Base-by-base conservation (phyloP, 2,329 filamentous ascomycete species). In the Pyrenophora seminiperda region DNA sequence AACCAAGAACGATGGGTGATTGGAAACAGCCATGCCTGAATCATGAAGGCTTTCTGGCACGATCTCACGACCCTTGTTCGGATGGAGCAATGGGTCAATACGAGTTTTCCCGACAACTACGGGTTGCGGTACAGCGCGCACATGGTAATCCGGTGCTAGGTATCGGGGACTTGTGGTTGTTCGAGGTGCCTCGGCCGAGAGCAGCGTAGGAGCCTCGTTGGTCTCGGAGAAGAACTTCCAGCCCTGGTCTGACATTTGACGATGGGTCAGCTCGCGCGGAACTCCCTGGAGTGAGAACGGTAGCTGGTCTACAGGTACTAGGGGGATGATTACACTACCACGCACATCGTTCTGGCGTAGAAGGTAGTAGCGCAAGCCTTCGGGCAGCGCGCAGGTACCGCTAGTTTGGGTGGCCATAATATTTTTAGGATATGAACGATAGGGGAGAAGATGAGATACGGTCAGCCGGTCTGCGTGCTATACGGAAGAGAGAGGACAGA, bases 301-400 rank as follows among this genome's bases (percentile, higher is more conserved):
- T 3, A 79, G 66, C 56, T 77, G 75, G 44, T 79, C 76, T 5
- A 66, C 69, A 14, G 76, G 73, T 11, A 78, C 62, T 3, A 79
- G 61, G 4, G 76, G 75, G 0, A 77, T 68, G 41, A 73, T 61
- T 7, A 57, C 50, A 10, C 69, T 67, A 22, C 53, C 46, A 18
- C 41, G 18, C 10, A 24, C 18, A 5, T 9, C 6, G 9, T 43
- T 13, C 7, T 15, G 11, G 4, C 75, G 74, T 39, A 72, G 61
- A 45, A 78, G 70, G 58, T 73, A 76, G 59, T 69, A 75, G 11
- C 63, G 60, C 19, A 70, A 54, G 4, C 59, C 52, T 15, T 62
- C 46, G 0, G 55, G 54, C 6, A 63, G 20, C 3, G 42, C 32
- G 33, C 46, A 51, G 10, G 42, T 20, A 1, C 7, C 18, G 7